A percentile compares a stretch with the other conserved stretches of the same genome.
Evolutionary conservation across 176 grass and related monocot genomes (phyloP).

Genomic region (Carex kokanica): DNA sequence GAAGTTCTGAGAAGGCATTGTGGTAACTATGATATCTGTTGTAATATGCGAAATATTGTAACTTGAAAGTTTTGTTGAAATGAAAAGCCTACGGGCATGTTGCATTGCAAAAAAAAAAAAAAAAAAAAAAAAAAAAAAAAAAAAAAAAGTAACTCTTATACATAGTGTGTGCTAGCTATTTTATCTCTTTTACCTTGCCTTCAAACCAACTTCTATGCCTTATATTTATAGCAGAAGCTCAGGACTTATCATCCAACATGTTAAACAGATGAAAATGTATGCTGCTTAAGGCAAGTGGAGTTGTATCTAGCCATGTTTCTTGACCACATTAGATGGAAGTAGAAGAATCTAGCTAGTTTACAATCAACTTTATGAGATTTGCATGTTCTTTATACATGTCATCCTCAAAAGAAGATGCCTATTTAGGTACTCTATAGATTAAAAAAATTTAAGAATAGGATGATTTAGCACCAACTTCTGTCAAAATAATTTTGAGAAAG

Average conservation of each 20-base stretch:
- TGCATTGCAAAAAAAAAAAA: no score
- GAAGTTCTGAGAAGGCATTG: no score
- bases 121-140: no score
- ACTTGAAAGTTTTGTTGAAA: no score
- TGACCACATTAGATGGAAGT: not conserved
- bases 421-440: not conserved
- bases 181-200: conserved; percentile 2
- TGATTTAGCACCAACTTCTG: not conserved
- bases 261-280: not conserved
- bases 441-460: not conserved
- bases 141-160: not conserved
- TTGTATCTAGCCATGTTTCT: not conserved
- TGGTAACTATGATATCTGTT: no score
- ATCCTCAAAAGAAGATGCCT: not conserved
- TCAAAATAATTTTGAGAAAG: not conserved
- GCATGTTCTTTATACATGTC: not conserved
- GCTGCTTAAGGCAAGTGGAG: not conserved
- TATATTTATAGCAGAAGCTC: not conserved
- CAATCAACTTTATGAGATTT: not conserved
- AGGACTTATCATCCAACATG: not conserved
- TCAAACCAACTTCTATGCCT: not conserved
- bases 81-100: no score
- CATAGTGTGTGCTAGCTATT: not conserved
- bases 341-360: not conserved
- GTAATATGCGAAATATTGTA: no score